Evolutionary conservation across 2,329 filamentous ascomycete genomes (phyloP), one percentile per base, ranked within the genome.

Genomic region (Curvularia verruculosa): DNA sequence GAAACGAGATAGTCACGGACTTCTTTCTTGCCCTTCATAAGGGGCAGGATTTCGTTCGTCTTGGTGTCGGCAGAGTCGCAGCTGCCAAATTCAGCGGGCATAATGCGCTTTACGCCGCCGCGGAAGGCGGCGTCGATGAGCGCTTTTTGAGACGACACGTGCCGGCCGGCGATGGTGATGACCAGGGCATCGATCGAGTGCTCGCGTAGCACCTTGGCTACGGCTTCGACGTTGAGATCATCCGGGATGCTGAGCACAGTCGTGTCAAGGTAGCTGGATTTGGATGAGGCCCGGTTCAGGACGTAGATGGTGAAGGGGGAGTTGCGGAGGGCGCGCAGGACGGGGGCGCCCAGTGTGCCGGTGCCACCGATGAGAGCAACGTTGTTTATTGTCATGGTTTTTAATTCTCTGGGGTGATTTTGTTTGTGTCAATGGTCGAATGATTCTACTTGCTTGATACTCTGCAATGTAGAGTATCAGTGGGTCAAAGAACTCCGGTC

Each of bases 11-110:
- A 70, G 26, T 74, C 70, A 8, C 77, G 71, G 36, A 75, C 66
- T 0, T 51, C 60, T 39, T 73, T 71, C 59, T 89, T 89, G 56
- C 75, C 72, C 28, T 70, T 75, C 65, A 85, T 86, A 1, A 87
- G 71, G 1, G 85, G 82, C 1, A 89, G 75, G 1, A 80, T 65
- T 19, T 77, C 70, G 36, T 76, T 75, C 49, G 59, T 80, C 65
- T 54, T 75, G 61, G 53, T 74, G 70, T 69, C 79, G 40, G 70
- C 79, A 54, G 67, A 79, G 61, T 75, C 81, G 65, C 77, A 79
- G 53, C 71, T 74, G 10, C 77, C 82, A 59, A 84, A 89, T 54
- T 90, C 87, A 18, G 84, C 84, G 0, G 86, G 85, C 7, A 87
- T 84, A 60, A 87, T 84, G 5, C 85, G 80, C 59, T 82, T 82